Percentiles rank a stretch among this genome's conserved stretches.
phyloP scores from a whole-genome alignment of 345 rosid species.

The Arabis hirsuta region DNA sequence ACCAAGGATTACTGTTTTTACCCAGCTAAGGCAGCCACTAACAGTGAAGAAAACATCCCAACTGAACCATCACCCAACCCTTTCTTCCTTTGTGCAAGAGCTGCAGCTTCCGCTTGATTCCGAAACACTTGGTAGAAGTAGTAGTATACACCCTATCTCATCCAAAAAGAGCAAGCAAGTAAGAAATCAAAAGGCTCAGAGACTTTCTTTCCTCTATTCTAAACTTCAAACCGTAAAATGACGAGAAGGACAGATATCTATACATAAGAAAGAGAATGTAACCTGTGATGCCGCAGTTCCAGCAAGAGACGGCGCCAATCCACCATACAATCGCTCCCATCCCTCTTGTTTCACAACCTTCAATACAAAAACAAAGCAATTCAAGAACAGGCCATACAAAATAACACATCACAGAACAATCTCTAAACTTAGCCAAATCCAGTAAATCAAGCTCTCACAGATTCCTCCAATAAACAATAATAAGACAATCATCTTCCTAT shows the following conservation, averaged over 20 bases:
- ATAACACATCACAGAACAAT: not conserved
- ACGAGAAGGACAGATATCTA: not conserved
- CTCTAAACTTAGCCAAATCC: not conserved
- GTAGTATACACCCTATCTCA: constrained; percentile 97
- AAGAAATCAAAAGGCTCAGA: constrained; percentile 42
- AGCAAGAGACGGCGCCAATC: constrained; percentile 76
- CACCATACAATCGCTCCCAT: constrained; percentile 92
- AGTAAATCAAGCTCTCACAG: not conserved
- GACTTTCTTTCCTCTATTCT: not conserved
- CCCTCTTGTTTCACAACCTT: constrained; percentile 94
- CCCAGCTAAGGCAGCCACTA: constrained; percentile 97
- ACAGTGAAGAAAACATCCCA: constrained; percentile 90
- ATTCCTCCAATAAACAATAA: not conserved
- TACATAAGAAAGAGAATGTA: not conserved
- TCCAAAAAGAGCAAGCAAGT: constrained; percentile 44
- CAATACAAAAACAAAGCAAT: constrained; percentile 21
- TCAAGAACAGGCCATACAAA: not conserved
- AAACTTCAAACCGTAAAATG: not conserved
- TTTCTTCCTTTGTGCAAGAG: constrained; percentile 55
- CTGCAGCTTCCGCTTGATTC: constrained; percentile 79
- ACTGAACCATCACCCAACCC: constrained; percentile 97
- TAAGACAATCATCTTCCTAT: not conserved
- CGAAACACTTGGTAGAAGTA: constrained; percentile 99
- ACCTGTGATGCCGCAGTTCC: constrained; percentile 99
- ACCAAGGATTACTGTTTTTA: constrained; percentile 36